phyloP scores from a whole-genome alignment of 2,329 filamentous ascomycete species.

The Sporothrix inflata region DNA sequence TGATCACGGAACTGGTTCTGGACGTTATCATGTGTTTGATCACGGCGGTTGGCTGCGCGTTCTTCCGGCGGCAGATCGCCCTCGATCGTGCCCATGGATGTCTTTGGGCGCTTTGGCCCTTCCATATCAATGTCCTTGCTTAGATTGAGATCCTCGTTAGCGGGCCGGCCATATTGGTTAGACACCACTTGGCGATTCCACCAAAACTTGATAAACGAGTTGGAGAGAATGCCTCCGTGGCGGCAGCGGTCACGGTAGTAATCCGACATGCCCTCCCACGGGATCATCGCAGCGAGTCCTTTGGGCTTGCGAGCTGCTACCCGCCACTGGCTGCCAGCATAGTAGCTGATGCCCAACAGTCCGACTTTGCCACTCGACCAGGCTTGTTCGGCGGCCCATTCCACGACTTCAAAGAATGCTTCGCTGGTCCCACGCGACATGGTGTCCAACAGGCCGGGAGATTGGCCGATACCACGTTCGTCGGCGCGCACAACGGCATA shows the following conservation, averaged over 20 bases:
- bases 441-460: slow-evolving; percentile 51
- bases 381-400: slow-evolving; percentile 52
- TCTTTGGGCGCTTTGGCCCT: slow-evolving; percentile 29
- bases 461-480: slow-evolving; percentile 54
- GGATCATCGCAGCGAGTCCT: slow-evolving; percentile 52
- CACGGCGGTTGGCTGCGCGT: slow-evolving; percentile 51
- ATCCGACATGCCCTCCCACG: slow-evolving; percentile 59
- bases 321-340: slow-evolving; percentile 52
- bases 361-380: slow-evolving; percentile 56
- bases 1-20: slow-evolving; percentile 63
- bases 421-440: slow-evolving; percentile 54
- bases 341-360: slow-evolving; percentile 53
- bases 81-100: slow-evolving; percentile 55
- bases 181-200: slow-evolving; percentile 68
- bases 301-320: slow-evolving; percentile 52
- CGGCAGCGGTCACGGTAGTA: slow-evolving; percentile 61
- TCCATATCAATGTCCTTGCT: slow-evolving; percentile 44
- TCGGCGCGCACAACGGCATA: slow-evolving; percentile 60
- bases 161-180: slow-evolving; percentile 67
- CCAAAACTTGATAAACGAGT: slow-evolving; percentile 65
- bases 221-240: slow-evolving; percentile 64
- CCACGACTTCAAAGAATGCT: slow-evolving; percentile 53
- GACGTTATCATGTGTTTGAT: slow-evolving; percentile 53
- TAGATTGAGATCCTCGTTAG: slow-evolving; percentile 24
- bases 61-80: slow-evolving; percentile 60